Percentiles rank a stretch among this genome's conserved stretches.
These are phyloP conservation scores for Vanderwaltozyma verrucispora DNA, from an alignment of 805 yeast genomes.

Conservation along the genomic window DNA sequence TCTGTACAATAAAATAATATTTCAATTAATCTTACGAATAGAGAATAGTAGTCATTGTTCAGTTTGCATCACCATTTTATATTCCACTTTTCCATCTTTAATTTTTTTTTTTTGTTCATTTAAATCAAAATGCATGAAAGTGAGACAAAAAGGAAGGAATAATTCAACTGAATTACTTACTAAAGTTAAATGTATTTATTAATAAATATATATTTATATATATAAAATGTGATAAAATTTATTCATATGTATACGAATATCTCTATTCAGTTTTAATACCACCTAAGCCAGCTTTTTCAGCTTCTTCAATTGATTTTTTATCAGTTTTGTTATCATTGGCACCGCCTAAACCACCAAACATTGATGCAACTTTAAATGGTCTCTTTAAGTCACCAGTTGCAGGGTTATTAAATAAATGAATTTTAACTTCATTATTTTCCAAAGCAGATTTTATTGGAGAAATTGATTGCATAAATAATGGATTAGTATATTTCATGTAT, in stretches of 20 bases:
- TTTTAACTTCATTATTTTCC: constrained; percentile 83
- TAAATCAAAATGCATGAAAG: too few species aligned
- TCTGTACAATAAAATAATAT: too few species aligned
- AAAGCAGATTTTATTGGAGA: constrained; percentile 83
- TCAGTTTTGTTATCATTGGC: constrained; percentile 55
- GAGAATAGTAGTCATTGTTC: too few species aligned
- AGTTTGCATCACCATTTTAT: too few species aligned
- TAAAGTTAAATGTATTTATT: too few species aligned
- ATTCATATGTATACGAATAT: too few species aligned
- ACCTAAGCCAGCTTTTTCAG: constrained; percentile 77
- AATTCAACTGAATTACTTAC: too few species aligned
- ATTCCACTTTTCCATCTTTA: too few species aligned
- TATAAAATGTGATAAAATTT: too few species aligned
- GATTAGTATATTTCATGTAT: constrained; percentile 95
- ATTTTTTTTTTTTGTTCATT: too few species aligned
- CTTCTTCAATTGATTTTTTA: constrained; percentile 74
- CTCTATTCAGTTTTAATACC: constrained; percentile 78
- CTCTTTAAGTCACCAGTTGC: constrained; percentile 89
- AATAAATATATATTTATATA: not conserved
- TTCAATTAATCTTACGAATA: too few species aligned
- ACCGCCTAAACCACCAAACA: constrained; percentile 46
- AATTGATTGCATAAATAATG: constrained; percentile 88
- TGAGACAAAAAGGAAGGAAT: too few species aligned
- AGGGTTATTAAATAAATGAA: constrained; percentile 74
- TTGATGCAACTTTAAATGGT: constrained; percentile 84